Conservation (phyloP, 2,329 filamentous ascomycete species). For the Apiospora sp. region DNA sequence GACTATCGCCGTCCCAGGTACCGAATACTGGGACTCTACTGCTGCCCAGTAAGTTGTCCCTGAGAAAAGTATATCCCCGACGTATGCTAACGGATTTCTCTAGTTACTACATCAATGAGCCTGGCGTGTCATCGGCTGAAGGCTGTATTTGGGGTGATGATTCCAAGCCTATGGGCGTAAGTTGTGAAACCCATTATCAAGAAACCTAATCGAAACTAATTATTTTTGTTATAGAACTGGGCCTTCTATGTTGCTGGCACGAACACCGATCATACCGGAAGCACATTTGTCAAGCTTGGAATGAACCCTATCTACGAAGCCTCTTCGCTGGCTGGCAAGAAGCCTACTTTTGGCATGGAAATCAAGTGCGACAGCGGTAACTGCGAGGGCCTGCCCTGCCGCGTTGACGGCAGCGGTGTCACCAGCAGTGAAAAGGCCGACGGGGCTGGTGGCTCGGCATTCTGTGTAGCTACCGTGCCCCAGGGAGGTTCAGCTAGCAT, state of each 20-base stretch:
- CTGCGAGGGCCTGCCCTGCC: slow-evolving; percentile 79
- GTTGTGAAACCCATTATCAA: background rate
- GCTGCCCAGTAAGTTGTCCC: slow-evolving; percentile 73
- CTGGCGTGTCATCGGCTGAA: slow-evolving; percentile 64
- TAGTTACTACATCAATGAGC: slow-evolving; percentile 81
- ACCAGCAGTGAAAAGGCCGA: slow-evolving; percentile 59
- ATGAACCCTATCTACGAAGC: slow-evolving; percentile 79
- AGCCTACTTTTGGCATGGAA: slow-evolving; percentile 72
- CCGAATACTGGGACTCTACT: slow-evolving; percentile 75
- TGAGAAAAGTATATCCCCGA: background rate
- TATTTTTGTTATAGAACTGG: slow-evolving; percentile 65
- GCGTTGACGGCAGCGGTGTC: slow-evolving; percentile 71
- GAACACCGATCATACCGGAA: slow-evolving; percentile 70
- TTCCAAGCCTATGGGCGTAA: slow-evolving; percentile 63
- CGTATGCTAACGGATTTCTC: slow-evolving; percentile 28
- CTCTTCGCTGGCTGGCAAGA: slow-evolving; percentile 60
- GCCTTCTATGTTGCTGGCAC: slow-evolving; percentile 78
- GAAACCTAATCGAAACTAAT: background rate
- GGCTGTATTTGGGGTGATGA: slow-evolving; percentile 77
- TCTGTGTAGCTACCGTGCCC: slow-evolving; percentile 80
- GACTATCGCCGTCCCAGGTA: slow-evolving; percentile 74
- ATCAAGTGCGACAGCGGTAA: slow-evolving; percentile 71
- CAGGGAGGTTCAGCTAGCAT: slow-evolving; percentile 72
- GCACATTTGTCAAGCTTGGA: slow-evolving; percentile 78
- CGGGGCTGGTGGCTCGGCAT: slow-evolving; percentile 73